These are phyloP conservation scores for Magnolia changhungtana DNA, from an alignment of 164 flowering plant species.

Conservation along the genomic window DNA sequence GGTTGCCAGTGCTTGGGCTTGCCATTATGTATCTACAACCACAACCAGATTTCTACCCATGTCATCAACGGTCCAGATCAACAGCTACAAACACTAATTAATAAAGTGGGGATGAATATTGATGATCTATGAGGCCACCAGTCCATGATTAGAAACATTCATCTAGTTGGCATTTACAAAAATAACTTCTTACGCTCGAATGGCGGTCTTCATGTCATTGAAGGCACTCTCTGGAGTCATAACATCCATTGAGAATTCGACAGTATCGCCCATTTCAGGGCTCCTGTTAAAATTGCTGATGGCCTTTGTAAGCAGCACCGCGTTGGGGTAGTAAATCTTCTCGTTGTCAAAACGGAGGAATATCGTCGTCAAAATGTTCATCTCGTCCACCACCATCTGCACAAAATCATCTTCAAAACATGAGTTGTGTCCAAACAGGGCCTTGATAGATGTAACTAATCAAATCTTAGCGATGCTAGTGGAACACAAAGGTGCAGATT, in stretches of 20 bases:
- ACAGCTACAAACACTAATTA: neutral
- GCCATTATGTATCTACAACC: conserved; percentile 40
- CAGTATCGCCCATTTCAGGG: conserved; percentile 30
- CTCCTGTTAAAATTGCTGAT: conserved; percentile 35
- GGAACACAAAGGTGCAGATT: too few species aligned
- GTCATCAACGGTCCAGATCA: neutral
- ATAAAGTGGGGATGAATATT: neutral
- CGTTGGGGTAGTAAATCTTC: conserved; percentile 29
- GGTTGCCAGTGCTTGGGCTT: conserved; percentile 48
- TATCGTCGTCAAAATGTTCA: conserved; percentile 58
- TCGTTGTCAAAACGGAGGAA: conserved; percentile 36
- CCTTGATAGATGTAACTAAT: too few species aligned
- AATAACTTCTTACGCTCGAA: conserved; percentile 30
- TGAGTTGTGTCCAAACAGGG: too few species aligned
- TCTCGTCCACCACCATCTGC: conserved; percentile 69
- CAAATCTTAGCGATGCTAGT: too few species aligned
- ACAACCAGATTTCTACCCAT: neutral
- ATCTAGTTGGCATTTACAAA: neutral
- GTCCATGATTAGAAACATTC: neutral
- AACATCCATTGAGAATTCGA: conserved; percentile 26
- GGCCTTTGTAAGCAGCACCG: conserved; percentile 23
- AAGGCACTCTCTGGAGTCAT: conserved; percentile 21
- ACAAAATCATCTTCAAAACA: neutral
- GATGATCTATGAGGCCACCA: too few species aligned
- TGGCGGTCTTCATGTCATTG: conserved; percentile 29